Base-by-base conservation (phyloP, 2,329 filamentous ascomycete genomes). In the Diaporthe destruens region DNA sequence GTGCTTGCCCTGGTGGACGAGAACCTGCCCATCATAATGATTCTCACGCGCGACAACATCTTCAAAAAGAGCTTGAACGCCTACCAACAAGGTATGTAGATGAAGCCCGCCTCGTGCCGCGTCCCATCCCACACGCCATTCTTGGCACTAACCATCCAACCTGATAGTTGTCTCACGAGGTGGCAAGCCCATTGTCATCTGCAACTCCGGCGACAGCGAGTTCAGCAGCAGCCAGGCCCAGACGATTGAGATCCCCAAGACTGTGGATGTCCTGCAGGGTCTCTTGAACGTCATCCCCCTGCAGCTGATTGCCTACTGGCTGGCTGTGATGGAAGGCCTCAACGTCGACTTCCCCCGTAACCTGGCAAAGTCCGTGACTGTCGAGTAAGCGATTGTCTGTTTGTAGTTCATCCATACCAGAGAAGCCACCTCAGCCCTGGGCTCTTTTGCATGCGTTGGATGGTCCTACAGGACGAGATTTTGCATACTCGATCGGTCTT, bases 51-150 rank as follows among this genome's bases (percentile, higher is more conserved):
- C 74, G 96, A 99, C 82, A 90, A 95, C 78, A 92, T 99, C 80
- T 99, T 99, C 87, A 93, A 93, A 83, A 99, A 99, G 88, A 98
- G 96, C n/a, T 89, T 99, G 80, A 99, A 99, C 84, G 96, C 96
- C 79, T 99, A 98, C 85, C 96, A 99, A 86, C 96, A 99, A 88
- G 92, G 92, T 94, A 87, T 82, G 88, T 82, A 54, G 4, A 39
- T 6, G 14, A 23, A 65, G 51, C 29, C 36, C 18, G 47, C n/a
- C 25, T n/a, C 53, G 47, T 11, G 18, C 7, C 9, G 20, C 29
- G 29, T 32, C 12, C 34, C 16, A 5, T 9, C 2, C 18, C 3
- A 29, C 39, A 1, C 12, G n/a, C 4, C 6, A 20, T 23, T 25
- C 23, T 11, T 39, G 32, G 18, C 42, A 49, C 71, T 73, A 42